A percentile compares a stretch with the other conserved stretches of the same genome.
These are phyloP conservation scores for cucumber (Cucumis sativus) DNA, from an alignment of 306 rosid species.

Conservation along the genomic window Cucumber_9930_V3 NC_026656.2:14719001-14719500, in stretches of 20 bases:
- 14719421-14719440: background rate
- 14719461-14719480: background rate
- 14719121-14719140: background rate
- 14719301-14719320: background rate
- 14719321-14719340: background rate
- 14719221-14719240: background rate
- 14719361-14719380: background rate
- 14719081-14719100: background rate
- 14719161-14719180: background rate
- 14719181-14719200: background rate
- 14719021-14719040: background rate
- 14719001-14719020: background rate
- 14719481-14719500: background rate
- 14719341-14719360: background rate
- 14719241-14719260: background rate
- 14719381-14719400: background rate
- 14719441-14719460: background rate
- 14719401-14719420: background rate
- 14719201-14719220: background rate
- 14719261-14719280: background rate
- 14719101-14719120: background rate
- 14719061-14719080: background rate
- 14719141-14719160: background rate
- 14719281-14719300: background rate
- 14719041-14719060: background rate